Evolutionary conservation across 148 eudicot genomes (phyloP), one percentile per base, ranked within the genome.

Genomic region (Talinum fruticosum): DNA sequence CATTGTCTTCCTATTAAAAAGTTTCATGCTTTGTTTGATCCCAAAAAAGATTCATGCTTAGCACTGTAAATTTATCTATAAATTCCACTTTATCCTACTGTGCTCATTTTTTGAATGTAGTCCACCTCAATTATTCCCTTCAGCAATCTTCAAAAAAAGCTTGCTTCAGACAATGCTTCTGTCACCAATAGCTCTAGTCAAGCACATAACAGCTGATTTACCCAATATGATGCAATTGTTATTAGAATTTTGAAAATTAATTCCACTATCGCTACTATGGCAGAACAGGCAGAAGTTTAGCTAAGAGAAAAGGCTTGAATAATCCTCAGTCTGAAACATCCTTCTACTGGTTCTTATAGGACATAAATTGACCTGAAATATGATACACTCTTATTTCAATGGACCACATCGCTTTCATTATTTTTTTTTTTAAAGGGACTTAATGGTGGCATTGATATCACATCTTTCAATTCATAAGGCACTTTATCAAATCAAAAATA

Each of bases 11-110:
- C 38, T 3, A 6, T 16, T 36, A 24, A 69, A 23, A 38, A 36
- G 10, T 38, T 69, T 41, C 73, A 69, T 69, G 73, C 29, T 33
- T 34, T 66, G 70, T n/a, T n/a, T n/a, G n/a, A n/a, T n/a, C n/a
- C n/a, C n/a, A n/a, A 24, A 69, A 23, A 38, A 36, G 10, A n/a
- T 69, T 41, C 73, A 69, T 69, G 73, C 29, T 33, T 34, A 33
- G 70, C 16, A 32, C n/a, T 66, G 37, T 1, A 66, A 15, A 15
- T 18, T 2, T 66, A 23, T 57, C 37, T 30, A 41, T n/a, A 14
- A 24, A 33, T 10, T 66, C 30, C 38, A 66, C n/a, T 10, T 69
- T 38, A 41, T 41, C 12, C 47, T n/a, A 6, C 47, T 41, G n/a
- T n/a, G n/a, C n/a, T n/a, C n/a, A n/a, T n/a, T n/a, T n/a, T n/a